Base-by-base conservation (phyloP, 1,284 basidiomycete genomes). In the Phellinidium pouzarii region DNA sequence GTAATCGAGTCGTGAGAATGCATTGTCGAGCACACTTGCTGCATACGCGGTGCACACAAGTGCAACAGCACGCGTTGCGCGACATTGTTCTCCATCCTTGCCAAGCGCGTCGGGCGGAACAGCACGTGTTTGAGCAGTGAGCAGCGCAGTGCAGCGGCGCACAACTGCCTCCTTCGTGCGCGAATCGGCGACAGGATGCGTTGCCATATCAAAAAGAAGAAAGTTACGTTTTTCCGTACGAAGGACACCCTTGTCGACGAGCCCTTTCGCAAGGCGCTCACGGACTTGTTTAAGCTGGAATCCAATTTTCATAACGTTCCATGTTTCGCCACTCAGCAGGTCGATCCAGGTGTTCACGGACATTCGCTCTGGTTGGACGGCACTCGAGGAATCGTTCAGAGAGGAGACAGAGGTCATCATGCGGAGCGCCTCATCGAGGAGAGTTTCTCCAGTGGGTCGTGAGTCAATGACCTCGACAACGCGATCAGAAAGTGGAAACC, bases 241-340 rank as follows among this genome's bases (percentile, higher is more conserved):
- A n/a, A 97, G 79, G 38, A 97, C 83, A 60, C 94, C 94, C 70
- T 97, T 97, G 76, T 97, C 94, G 50, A 95, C 94, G 38, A 97
- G 80, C 1, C 94, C 94, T 68, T 97, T 97, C n/a, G 92, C 92
- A 44, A 97, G 82, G 20, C 94, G 87, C 70, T 97, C 94, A 51
- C 94, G 85, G 43, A 97, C 94, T 70, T 96, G 94, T 70, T 97
- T 97, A 48, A 97, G 82, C 68, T 97, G 94, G 71, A 93, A 97
- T 25, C 93, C 93, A 53, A 96, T 96, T 72, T 96, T 96, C 85
- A 96, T 92, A 4, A 96, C 91, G 66, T 97, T 96, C 94, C 94
- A 97, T 49, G 94, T 97, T 73, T 97, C 94, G 58, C 93, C 94
- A 60, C 87, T 91, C 65, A 97, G 76, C 29, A 97, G 74, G 66